Conservation (phyloP, 345 rosid genomes). For the Brassica cretica region DNA sequence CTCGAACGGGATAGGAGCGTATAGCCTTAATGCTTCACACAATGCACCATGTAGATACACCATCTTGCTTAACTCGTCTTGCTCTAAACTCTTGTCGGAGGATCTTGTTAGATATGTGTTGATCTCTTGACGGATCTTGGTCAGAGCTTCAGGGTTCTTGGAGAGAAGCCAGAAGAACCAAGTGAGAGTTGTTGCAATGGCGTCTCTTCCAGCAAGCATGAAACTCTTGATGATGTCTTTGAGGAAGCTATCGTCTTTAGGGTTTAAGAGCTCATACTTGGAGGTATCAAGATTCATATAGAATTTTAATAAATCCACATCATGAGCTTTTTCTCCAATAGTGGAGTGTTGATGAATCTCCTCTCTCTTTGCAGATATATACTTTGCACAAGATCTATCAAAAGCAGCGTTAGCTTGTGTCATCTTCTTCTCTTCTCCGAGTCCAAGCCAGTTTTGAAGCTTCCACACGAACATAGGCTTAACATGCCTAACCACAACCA, state of each 20-base stretch:
- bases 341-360: slow-evolving; percentile 7
- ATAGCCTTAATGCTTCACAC: slow-evolving; percentile 43
- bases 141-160: slow-evolving; percentile 42
- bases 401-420: slow-evolving; percentile 29
- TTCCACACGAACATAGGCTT: slow-evolving; percentile 39
- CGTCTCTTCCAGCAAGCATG: slow-evolving; percentile 55
- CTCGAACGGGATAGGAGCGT: slow-evolving; percentile 40
- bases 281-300: slow-evolving; percentile 30
- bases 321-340: slow-evolving; percentile 7
- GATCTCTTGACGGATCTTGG: slow-evolving; percentile 38
- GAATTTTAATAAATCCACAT: slow-evolving; percentile 25
- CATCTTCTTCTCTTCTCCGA: slow-evolving; percentile 47
- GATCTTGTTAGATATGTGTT: slow-evolving; percentile 8
- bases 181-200: slow-evolving; percentile 39
- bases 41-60: slow-evolving; percentile 47
- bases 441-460: slow-evolving; percentile 36
- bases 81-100: slow-evolving; percentile 15
- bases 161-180: slow-evolving; percentile 57
- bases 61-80: slow-evolving; percentile 33
- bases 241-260: slow-evolving; percentile 42
- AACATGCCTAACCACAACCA: slow-evolving; percentile 20
- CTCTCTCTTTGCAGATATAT: slow-evolving; percentile 37
- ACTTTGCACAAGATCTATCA: slow-evolving; percentile 20
- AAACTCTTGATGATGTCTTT: slow-evolving; percentile 51
- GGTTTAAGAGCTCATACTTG: slow-evolving; percentile 25